Evolutionary conservation across 352 stramenopile genomes (phyloP).

Genomic region (Phytophthora sojae): DNA sequence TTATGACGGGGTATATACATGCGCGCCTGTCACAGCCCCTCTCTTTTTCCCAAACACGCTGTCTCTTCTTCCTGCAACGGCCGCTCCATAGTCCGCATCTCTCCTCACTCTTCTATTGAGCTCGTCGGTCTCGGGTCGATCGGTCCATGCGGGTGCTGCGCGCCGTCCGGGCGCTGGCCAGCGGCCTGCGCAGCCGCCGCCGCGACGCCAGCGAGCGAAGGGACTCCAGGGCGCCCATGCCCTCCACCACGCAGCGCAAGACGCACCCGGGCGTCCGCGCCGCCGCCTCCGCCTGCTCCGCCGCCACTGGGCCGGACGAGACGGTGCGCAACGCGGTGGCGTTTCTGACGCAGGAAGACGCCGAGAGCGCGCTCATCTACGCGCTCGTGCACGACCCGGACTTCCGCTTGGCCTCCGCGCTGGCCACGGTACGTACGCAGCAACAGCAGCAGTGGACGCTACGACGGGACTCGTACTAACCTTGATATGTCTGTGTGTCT

Average conservation of each 20-base stretch:
- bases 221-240: not conserved
- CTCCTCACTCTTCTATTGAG: conserved; percentile 30
- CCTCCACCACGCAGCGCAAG: conserved; percentile 14
- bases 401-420: conserved; percentile 73
- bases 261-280: conserved; percentile 13
- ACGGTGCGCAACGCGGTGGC: conserved; percentile 71
- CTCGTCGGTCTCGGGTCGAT: not conserved
- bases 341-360: conserved; percentile 73
- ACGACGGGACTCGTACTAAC: not conserved
- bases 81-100: conserved; percentile 17
- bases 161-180: conserved; percentile 32
- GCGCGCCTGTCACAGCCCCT: not conserved
- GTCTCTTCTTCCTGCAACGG: conserved; percentile 29
- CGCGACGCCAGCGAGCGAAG: conserved; percentile 9
- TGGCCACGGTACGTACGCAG: conserved; percentile 43
- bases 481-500: not conserved
- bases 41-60: not conserved
- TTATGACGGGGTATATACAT: not conserved
- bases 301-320: conserved; percentile 34
- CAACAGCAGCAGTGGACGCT: not conserved
- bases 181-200: conserved; percentile 25
- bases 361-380: conserved; percentile 73
- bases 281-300: not conserved
- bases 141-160: conserved; percentile 33
- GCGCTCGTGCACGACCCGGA: conserved; percentile 82